These are phyloP conservation scores for Rhexocercosporidium sp. DNA, from an alignment of 2,329 filamentous ascomycete species.

Conservation along the genomic window DNA sequence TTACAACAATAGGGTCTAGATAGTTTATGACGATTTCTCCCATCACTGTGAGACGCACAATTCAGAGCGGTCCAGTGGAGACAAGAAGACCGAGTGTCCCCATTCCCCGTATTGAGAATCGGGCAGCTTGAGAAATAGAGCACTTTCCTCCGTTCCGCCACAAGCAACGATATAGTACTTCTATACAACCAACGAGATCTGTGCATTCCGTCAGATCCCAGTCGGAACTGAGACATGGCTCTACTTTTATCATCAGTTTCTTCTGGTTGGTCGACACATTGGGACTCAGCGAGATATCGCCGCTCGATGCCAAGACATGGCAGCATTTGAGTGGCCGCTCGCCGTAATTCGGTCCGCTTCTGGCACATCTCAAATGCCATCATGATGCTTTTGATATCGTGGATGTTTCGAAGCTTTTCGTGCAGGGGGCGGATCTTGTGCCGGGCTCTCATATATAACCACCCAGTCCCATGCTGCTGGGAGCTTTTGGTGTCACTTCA, in stretches of 20 bases:
- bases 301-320: slow-evolving; percentile 28
- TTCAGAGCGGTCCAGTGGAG: neutral
- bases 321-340: slow-evolving; percentile 24
- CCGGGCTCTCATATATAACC: slow-evolving; percentile 19
- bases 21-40: neutral
- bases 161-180: neutral
- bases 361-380: neutral
- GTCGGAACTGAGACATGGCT: neutral
- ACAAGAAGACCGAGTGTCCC: neutral
- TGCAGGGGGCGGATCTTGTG: slow-evolving; percentile 17
- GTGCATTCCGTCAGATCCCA: neutral
- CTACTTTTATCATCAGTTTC: neutral
- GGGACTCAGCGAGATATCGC: slow-evolving; percentile 31
- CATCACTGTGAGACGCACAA: neutral
- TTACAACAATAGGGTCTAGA: neutral
- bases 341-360: slow-evolving; percentile 17
- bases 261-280: slow-evolving; percentile 1
- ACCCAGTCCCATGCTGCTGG: slow-evolving; percentile 10
- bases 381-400: slow-evolving; percentile 24
- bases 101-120: neutral
- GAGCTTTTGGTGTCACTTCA: neutral
- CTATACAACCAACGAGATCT: neutral
- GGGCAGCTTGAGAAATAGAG: neutral
- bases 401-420: neutral
- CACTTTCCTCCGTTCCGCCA: neutral